Conservation (phyloP, 139 green algal genomes). For the Pseudopediastrum boryanum region DNA sequence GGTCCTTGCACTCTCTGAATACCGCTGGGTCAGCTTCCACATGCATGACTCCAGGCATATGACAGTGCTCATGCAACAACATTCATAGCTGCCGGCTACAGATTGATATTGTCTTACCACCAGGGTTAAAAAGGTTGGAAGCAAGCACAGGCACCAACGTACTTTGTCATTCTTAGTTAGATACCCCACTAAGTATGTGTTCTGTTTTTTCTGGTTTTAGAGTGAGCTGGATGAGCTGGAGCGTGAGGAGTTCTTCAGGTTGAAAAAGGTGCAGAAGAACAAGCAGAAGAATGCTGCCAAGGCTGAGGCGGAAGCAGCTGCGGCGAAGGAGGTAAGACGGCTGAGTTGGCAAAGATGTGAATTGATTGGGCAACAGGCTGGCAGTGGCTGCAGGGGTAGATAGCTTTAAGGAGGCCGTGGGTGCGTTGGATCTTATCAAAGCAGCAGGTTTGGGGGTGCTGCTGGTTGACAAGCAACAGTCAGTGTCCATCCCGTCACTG, state of each 20-base stretch:
- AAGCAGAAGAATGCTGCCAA: constrained; percentile 59
- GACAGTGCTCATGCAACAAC: no score
- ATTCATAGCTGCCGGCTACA: no score
- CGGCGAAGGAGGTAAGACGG: not conserved
- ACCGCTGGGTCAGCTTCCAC: no score
- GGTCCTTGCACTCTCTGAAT: no score
- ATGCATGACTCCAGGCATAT: no score
- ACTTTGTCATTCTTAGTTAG: no score
- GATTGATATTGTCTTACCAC: no score
- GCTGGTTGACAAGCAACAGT: not conserved
- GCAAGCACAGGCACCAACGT: no score
- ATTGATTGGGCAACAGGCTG: not conserved
- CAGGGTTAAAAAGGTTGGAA: no score
- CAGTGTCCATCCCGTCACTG: not conserved
- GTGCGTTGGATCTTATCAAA: not conserved
- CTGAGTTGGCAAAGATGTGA: not conserved
- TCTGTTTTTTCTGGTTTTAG: no score
- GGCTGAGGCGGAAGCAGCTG: not conserved
- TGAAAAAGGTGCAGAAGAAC: constrained; percentile 87
- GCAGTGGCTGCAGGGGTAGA: not conserved
- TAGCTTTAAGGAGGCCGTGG: not conserved
- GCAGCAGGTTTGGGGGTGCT: not conserved
- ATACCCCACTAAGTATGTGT: no score
- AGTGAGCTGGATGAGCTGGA: constrained; percentile 99
- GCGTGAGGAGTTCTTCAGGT: constrained; percentile 98